These are phyloP conservation scores for Penicillium arizonense DNA, from an alignment of 495 filamentous ascomycete species.

Conservation along the genomic window DNA sequence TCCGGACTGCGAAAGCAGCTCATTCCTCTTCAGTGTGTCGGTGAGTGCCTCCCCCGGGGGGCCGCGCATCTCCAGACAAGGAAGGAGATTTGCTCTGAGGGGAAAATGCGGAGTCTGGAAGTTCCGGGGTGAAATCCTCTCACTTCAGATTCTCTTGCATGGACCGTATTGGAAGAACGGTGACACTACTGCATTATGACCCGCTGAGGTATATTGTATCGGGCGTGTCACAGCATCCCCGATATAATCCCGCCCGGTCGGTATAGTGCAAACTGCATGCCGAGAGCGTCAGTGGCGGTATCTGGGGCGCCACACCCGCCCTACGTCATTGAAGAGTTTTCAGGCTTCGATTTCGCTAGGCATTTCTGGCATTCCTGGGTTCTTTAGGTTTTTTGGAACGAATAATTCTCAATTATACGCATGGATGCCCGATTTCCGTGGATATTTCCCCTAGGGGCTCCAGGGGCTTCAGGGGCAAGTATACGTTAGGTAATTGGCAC, in stretches of 20 bases:
- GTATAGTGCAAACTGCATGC: neutral
- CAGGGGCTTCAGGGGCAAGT: neutral
- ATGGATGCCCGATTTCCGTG: too few relatives aligned
- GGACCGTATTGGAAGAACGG: neutral
- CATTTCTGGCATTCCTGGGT: too few relatives aligned
- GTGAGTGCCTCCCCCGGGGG: slow-evolving; percentile 15
- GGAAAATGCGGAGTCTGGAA: slow-evolving; percentile 25
- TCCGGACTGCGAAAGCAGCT: neutral
- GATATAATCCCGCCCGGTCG: neutral
- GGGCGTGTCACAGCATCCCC: too few relatives aligned
- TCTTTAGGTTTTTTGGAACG: too few relatives aligned
- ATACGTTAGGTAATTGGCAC: neutral
- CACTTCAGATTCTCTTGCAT: neutral
- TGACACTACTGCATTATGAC: neutral
- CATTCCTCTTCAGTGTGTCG: slow-evolving; percentile 21
- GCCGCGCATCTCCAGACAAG: neutral
- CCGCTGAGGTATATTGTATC: neutral
- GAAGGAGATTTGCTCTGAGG: slow-evolving; percentile 2
- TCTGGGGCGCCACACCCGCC: slow-evolving; percentile 4
- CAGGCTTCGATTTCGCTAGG: neutral
- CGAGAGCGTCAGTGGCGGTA: slow-evolving; percentile 2
- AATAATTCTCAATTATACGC: too few relatives aligned
- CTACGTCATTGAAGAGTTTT: slow-evolving; percentile 7
- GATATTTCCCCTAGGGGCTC: neutral
- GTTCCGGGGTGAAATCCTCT: neutral